Conservation (phyloP, 2,329 filamentous ascomycete genomes). For the Xylariaceae sp. region DNA sequence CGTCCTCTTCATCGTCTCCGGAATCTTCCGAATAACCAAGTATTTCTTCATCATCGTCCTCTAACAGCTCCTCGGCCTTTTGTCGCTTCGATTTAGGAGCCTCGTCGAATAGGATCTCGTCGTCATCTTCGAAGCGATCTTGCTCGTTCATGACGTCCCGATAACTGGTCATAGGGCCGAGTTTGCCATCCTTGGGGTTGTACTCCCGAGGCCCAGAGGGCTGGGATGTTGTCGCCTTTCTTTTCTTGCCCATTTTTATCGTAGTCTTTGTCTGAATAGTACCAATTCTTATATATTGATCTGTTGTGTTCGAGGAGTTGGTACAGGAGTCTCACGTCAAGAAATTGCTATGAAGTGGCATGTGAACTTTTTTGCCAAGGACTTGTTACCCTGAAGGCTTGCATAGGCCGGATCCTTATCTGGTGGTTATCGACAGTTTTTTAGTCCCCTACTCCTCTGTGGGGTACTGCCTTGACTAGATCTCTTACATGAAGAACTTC, state of each 20-base stretch:
- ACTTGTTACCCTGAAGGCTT: background rate
- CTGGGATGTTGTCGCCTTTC: constrained; percentile 56
- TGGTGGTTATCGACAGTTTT: too few relatives aligned
- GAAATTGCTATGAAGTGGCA: background rate
- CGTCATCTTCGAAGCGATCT: constrained; percentile 85
- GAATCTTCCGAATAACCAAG: constrained; percentile 57
- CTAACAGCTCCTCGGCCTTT: constrained; percentile 49
- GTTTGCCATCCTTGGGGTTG: constrained; percentile 53
- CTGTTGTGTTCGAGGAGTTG: background rate
- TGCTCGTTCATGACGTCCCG: constrained; percentile 90
- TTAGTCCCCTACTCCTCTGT: too few relatives aligned
- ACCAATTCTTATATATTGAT: too few relatives aligned
- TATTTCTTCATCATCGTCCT: constrained; percentile 55
- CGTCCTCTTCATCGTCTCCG: constrained; percentile 37
- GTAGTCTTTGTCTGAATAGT: too few relatives aligned
- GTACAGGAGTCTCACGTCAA: background rate
- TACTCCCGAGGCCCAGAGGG: constrained; percentile 50
- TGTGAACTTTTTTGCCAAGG: constrained; percentile 14
- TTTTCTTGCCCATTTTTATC: constrained; percentile 65
- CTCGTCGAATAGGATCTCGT: constrained; percentile 82
- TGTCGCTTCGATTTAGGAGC: constrained; percentile 71
- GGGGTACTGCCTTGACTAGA: too few relatives aligned
- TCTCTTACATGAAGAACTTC: too few relatives aligned
- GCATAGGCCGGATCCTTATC: constrained; percentile 17
- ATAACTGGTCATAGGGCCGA: constrained; percentile 57